Evolutionary conservation across 176 grass and related monocot species (phyloP), one percentile per base, ranked within the genome.

Genomic region (Stipa capillata): DNA sequence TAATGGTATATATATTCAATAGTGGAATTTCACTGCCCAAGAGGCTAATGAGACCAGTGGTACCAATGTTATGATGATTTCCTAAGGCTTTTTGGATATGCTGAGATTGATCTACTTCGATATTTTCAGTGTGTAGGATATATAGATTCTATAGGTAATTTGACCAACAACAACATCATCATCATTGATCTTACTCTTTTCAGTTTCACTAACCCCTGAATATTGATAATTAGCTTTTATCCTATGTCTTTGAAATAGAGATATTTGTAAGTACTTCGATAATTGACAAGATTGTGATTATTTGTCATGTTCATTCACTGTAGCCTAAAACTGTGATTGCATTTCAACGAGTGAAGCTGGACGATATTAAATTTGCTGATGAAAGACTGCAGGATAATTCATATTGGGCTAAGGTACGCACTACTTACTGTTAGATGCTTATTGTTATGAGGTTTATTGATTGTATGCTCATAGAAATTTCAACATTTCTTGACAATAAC

Each of bases 351-450:
- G 86, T 97, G 43, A 91, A 97, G 66, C 5, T 81, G 5, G 90
- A 97, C 34, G 35, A 77, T 11, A 83, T 93, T 65, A 80, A 73
- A 89, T 97, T 91, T 85, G 76, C 79, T 56, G 88, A 99, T 66
- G 73, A 99, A 0, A 88, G 86, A 35, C 90, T 99, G 47, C 73
- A 87, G 62, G 90, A 99, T 74, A 99, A 99, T 80, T 99, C 96
- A 23, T 99, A 99, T 35, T 99, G 92, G 96, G 92, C 92, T 31
- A 95, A 99, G 96, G 96, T 93, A n/a, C n/a, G n/a, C n/a, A n/a
- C n/a, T n/a, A 76, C 78, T 17, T 51, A 2, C 37, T 35, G 25
- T 14, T 79, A 37, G 20, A 20, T 18, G 16, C 15, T n/a, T 57
- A 28, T 48, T 17, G 45, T 50, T 34, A 6, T 59, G 7, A 24